Conservation (phyloP, 2,329 filamentous ascomycete genomes). For the Talaromyces sp. region DNA sequence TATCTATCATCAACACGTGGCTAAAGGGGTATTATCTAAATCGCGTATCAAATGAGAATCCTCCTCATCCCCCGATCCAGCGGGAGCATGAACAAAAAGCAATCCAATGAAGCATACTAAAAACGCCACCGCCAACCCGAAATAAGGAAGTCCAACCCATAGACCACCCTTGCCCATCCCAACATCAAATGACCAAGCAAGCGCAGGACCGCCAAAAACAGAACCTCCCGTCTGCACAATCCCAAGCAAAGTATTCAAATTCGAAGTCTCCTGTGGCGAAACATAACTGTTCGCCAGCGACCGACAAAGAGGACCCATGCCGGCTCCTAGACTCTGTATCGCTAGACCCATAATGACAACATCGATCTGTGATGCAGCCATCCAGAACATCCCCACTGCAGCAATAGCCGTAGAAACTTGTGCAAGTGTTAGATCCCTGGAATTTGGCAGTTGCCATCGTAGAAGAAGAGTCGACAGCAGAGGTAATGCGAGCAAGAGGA, state of each 20-base stretch:
- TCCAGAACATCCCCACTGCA: neutral
- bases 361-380: neutral
- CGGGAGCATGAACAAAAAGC: neutral
- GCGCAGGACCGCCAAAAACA: neutral
- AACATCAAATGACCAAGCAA: neutral
- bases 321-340: neutral
- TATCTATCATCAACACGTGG: neutral
- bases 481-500: neutral
- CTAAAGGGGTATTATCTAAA: neutral
- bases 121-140: neutral
- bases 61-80: neutral
- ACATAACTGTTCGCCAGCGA: neutral
- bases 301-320: neutral
- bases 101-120: neutral
- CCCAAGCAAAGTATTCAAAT: neutral
- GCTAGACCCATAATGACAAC: neutral
- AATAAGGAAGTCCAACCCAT: constrained; percentile 1
- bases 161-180: neutral
- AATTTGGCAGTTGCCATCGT: neutral
- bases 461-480: neutral
- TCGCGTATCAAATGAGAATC: neutral
- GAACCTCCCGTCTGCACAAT: neutral
- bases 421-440: neutral
- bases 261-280: neutral
- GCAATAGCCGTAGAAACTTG: neutral